A percentile compares a stretch with the other conserved stretches of the same genome.
phyloP scores from a whole-genome alignment of 2,329 filamentous ascomycete species.

The Aureobasidium pullulans region DNA sequence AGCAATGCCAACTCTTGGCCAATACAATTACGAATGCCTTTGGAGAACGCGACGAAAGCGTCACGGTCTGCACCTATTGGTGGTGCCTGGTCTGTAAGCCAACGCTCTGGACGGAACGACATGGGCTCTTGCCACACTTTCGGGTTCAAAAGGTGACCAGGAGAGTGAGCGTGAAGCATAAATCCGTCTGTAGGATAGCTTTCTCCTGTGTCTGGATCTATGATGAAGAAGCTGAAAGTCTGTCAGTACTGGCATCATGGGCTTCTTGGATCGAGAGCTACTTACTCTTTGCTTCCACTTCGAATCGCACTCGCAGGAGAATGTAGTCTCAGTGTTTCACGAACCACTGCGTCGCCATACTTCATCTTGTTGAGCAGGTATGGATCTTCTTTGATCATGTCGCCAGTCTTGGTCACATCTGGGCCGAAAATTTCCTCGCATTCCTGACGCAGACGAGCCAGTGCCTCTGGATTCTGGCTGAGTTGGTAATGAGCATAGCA shows the following conservation, averaged over 20 bases:
- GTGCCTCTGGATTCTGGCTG: constrained; percentile 26
- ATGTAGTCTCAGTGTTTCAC: constrained; percentile 47
- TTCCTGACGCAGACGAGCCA: constrained; percentile 38
- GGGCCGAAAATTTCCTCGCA: constrained; percentile 46
- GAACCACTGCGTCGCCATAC: constrained; percentile 47
- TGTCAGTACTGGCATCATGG: not conserved
- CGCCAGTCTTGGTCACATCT: constrained; percentile 29
- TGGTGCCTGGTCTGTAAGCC: constrained; percentile 22
- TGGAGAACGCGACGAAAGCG: constrained; percentile 13
- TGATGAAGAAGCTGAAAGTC: constrained; percentile 29
- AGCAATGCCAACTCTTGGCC: constrained; percentile 50
- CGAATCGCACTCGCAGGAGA: constrained; percentile 43
- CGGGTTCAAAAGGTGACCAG: constrained; percentile 30
- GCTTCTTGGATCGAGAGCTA: not conserved
- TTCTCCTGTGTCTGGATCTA: constrained; percentile 36
- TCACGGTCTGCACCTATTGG: not conserved
- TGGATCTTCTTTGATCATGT: constrained; percentile 36
- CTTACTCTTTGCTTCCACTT: constrained; percentile 20
- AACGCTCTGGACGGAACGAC: constrained; percentile 45
- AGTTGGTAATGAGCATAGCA: constrained; percentile 36
- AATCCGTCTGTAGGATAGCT: constrained; percentile 38
- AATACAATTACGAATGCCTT: constrained; percentile 49
- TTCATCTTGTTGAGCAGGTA: constrained; percentile 43
- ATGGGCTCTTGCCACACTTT: constrained; percentile 35
- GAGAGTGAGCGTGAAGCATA: constrained; percentile 35